These are phyloP conservation scores for Neurospora sp. DNA, from an alignment of 495 filamentous ascomycete species.

Conservation along the genomic window DNA sequence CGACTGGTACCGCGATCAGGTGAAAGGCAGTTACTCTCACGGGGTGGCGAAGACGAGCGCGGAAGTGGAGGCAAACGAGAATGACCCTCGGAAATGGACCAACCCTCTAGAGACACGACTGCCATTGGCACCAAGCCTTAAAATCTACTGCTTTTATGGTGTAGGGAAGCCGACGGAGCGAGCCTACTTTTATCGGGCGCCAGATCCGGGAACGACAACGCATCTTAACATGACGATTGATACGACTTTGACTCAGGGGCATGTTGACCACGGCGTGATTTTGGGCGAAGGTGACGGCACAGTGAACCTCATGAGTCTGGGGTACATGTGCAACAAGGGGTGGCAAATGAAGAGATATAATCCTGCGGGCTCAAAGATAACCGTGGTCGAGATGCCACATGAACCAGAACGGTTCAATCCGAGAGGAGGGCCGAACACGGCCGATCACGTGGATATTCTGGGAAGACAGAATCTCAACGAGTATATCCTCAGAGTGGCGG, in stretches of 20 bases:
- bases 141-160: conserved; percentile 97
- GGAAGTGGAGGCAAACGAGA: conserved; percentile 82
- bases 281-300: conserved; percentile 95
- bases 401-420: conserved; percentile 89
- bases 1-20: conserved; percentile 70
- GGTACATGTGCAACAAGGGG: conserved; percentile 93
- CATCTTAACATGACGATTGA: conserved; percentile 86
- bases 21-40: conserved; percentile 69
- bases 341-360: conserved; percentile 94
- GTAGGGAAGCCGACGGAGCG: conserved; percentile 86
- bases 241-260: conserved; percentile 55
- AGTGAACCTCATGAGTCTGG: conserved; percentile 75
- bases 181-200: conserved; percentile 79
- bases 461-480: conserved; percentile 85
- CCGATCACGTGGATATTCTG: conserved; percentile 94
- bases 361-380: conserved; percentile 70
- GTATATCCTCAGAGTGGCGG: conserved; percentile 76
- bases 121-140: conserved; percentile 79
- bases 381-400: conserved; percentile 89
- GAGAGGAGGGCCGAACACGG: conserved; percentile 87
- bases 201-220: conserved; percentile 49
- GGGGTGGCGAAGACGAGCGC: conserved; percentile 73
- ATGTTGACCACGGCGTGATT: conserved; percentile 76
- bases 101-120: conserved; percentile 90
- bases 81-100: conserved; percentile 76